Evolutionary conservation across 2,329 filamentous ascomycete species (phyloP).

Genomic region (Cercospora beticola): DNA sequence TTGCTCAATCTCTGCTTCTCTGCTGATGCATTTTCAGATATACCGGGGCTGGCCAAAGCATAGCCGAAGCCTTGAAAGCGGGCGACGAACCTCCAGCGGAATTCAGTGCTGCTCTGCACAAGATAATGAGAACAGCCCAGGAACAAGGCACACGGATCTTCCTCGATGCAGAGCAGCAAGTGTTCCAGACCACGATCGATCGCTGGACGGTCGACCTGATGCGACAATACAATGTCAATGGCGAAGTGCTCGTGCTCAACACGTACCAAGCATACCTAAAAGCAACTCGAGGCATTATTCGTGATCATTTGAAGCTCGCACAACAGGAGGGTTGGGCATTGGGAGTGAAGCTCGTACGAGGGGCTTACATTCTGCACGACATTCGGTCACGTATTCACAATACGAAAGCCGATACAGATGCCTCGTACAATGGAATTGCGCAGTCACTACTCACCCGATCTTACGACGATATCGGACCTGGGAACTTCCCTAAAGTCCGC

Average conservation of each 20-base stretch:
- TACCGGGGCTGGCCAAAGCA: slow-evolving; percentile 20
- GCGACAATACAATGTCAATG: slow-evolving; percentile 51
- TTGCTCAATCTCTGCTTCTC: neutral
- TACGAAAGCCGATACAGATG: slow-evolving; percentile 33
- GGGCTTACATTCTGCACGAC: slow-evolving; percentile 55
- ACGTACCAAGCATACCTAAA: slow-evolving; percentile 57
- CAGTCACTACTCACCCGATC: slow-evolving; percentile 27
- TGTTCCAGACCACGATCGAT: slow-evolving; percentile 54
- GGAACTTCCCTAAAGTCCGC: slow-evolving; percentile 27
- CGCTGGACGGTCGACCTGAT: slow-evolving; percentile 55
- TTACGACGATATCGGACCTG: slow-evolving; percentile 26
- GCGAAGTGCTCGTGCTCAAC: slow-evolving; percentile 48
- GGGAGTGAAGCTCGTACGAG: slow-evolving; percentile 55
- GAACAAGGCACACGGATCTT: slow-evolving; percentile 48
- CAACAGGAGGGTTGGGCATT: slow-evolving; percentile 51
- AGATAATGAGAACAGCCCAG: slow-evolving; percentile 46
- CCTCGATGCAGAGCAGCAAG: slow-evolving; percentile 57
- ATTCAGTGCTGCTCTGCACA: slow-evolving; percentile 40
- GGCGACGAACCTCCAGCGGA: slow-evolving; percentile 4
- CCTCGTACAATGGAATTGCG: slow-evolving; percentile 32
- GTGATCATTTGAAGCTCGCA: slow-evolving; percentile 48
- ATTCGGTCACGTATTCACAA: slow-evolving; percentile 32
- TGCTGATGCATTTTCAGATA: neutral
- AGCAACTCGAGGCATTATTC: slow-evolving; percentile 47
- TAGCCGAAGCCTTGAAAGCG: neutral